Evolutionary conservation across 1,284 basidiomycete genomes (phyloP).

Genomic region (Ceratobasidium sp.): DNA sequence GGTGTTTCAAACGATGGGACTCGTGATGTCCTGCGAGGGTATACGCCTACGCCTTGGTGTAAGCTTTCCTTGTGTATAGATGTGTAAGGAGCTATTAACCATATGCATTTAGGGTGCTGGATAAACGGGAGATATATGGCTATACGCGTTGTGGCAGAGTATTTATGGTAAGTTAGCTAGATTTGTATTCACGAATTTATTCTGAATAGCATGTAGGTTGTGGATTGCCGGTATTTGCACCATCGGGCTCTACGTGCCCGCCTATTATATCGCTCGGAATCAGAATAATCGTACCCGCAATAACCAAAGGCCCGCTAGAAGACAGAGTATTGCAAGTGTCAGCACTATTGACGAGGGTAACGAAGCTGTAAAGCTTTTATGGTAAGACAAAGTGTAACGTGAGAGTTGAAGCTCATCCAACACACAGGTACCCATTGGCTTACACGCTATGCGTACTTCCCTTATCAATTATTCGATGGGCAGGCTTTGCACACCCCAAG

Average conservation of each 20-base stretch:
- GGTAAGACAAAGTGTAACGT: neutral
- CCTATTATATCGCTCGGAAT: slow-evolving; percentile 16
- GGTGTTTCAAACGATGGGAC: neutral
- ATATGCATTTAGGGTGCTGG: slow-evolving; percentile 25
- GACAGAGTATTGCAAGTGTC: neutral
- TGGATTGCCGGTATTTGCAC: slow-evolving; percentile 30
- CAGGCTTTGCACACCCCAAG: slow-evolving; percentile 2
- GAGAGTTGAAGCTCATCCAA: neutral
- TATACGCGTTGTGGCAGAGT: slow-evolving; percentile 10
- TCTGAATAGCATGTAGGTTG: neutral
- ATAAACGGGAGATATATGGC: slow-evolving; percentile 21
- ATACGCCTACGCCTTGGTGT: slow-evolving; percentile 35
- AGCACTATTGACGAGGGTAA: slow-evolving; percentile 4
- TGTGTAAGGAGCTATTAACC: neutral
- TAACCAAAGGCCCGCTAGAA: neutral
- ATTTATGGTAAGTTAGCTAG: slow-evolving; percentile 17
- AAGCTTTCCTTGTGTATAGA: neutral
- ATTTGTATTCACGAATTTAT: neutral
- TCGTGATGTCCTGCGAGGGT: slow-evolving; percentile 16
- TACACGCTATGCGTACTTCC: slow-evolving; percentile 26
- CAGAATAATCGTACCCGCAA: neutral
- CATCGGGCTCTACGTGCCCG: slow-evolving; percentile 31
- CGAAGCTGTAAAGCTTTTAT: slow-evolving; percentile 19
- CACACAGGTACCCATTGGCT: slow-evolving; percentile 9
- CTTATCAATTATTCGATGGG: slow-evolving; percentile 28